Evolutionary conservation across 1,284 basidiomycete genomes (phyloP).

Genomic region (Mrakiaceae sp.): DNA sequence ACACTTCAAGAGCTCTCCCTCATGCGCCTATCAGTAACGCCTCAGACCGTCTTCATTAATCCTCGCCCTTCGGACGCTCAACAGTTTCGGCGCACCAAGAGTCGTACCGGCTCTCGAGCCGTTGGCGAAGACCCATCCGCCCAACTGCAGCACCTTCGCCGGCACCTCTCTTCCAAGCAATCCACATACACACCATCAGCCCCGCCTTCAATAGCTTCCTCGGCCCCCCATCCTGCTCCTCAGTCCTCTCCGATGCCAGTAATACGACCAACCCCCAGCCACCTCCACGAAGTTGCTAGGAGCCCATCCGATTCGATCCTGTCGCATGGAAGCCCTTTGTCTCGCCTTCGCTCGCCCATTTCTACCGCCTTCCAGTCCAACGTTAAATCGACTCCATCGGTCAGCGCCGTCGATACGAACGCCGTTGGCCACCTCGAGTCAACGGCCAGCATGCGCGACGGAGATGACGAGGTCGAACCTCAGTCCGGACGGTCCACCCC

Average conservation of each 20-base stretch:
- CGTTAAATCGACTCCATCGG: slow-evolving; percentile 67
- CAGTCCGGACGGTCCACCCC: not conserved
- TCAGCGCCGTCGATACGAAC: slow-evolving; percentile 65
- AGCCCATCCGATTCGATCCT: slow-evolving; percentile 1
- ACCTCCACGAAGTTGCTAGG: not conserved
- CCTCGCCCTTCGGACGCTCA: slow-evolving; percentile 20
- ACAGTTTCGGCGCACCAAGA: too few species aligned
- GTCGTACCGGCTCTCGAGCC: slow-evolving; percentile 17
- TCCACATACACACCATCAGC: not conserved
- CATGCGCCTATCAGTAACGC: slow-evolving; percentile 73
- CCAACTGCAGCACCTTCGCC: slow-evolving; percentile 22
- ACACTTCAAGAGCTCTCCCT: slow-evolving; percentile 41
- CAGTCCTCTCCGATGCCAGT: not conserved
- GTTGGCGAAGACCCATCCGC: slow-evolving; percentile 19
- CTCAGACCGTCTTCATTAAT: slow-evolving; percentile 87
- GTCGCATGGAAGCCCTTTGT: not conserved
- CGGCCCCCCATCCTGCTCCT: not conserved
- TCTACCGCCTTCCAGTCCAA: not conserved
- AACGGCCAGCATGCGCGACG: slow-evolving; percentile 38
- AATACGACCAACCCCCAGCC: not conserved
- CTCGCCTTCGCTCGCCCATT: slow-evolving; percentile 16
- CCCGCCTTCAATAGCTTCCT: not conserved
- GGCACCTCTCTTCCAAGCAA: slow-evolving; percentile 27
- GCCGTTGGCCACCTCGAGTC: slow-evolving; percentile 64
- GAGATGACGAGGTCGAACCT: not conserved